Conservation (phyloP, 2,329 filamentous ascomycete genomes). For the Lasiodiplodia hormozganensis region DNA sequence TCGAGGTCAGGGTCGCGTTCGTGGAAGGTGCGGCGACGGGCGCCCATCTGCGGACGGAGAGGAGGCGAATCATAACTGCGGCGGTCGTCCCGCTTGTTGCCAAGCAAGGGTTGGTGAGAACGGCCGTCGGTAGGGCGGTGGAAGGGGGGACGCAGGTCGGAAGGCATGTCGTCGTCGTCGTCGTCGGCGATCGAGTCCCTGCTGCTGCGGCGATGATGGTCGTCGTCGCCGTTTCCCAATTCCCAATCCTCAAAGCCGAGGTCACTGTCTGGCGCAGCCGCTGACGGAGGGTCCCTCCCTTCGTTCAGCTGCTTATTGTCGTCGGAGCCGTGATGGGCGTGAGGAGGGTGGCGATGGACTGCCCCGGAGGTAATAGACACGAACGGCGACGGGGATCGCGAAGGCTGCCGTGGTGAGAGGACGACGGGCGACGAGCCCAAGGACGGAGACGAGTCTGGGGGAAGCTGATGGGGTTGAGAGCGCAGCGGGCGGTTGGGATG, state of each 20-base stretch:
- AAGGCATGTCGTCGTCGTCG: conserved; percentile 54
- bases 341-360: conserved; percentile 18
- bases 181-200: conserved; percentile 45
- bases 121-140: conserved; percentile 47
- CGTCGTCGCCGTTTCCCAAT: conserved; percentile 5
- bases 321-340: conserved; percentile 22
- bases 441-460: conserved; percentile 29
- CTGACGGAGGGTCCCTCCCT: conserved; percentile 9
- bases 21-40: conserved; percentile 74
- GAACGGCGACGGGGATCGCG: conserved; percentile 38
- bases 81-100: conserved; percentile 46
- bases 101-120: conserved; percentile 62
- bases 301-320: conserved; percentile 31
- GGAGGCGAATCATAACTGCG: conserved; percentile 48
- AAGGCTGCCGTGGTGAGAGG: conserved; percentile 36
- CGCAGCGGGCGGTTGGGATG: background rate
- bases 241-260: conserved; percentile 55
- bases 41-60: conserved; percentile 50
- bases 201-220: background rate
- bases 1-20: conserved; percentile 76
- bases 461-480: conserved; percentile 16
- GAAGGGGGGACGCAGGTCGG: conserved; percentile 54
- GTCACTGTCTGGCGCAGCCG: conserved; percentile 37
- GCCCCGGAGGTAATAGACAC: conserved; percentile 32
- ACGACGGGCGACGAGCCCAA: conserved; percentile 36